Conservation (phyloP, 176 grass and related monocot genomes). For the Chloris gayana region DNA sequence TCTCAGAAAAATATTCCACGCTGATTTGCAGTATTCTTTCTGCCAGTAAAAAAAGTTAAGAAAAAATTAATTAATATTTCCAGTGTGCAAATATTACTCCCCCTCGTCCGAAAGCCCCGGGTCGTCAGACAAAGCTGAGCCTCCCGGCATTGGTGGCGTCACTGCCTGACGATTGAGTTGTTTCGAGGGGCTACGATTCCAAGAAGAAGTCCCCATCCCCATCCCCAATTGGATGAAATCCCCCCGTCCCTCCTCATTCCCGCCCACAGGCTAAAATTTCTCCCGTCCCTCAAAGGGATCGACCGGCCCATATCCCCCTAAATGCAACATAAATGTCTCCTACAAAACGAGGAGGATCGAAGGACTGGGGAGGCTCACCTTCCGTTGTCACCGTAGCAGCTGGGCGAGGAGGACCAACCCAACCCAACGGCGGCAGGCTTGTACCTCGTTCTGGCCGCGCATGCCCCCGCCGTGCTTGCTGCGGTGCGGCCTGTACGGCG, state of each 20-base stretch:
- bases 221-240: neutral
- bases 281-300: neutral
- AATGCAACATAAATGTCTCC: neutral
- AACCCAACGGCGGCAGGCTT: neutral
- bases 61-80: neutral
- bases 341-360: neutral
- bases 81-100: neutral
- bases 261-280: neutral
- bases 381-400: neutral
- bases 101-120: neutral
- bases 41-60: neutral
- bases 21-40: neutral
- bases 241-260: too few species aligned
- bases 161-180: neutral
- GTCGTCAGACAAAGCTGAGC: neutral
- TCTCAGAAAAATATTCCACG: neutral
- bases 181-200: neutral
- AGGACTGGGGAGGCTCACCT: neutral
- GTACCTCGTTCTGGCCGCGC: neutral
- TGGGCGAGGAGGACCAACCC: neutral
- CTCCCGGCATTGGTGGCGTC: too few species aligned
- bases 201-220: neutral
- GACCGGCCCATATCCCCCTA: neutral
- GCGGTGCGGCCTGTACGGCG: neutral
- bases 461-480: neutral